phyloP scores from a whole-genome alignment of 2,329 filamentous ascomycete genomes.

The Davidsoniella eucalypti region DNA sequence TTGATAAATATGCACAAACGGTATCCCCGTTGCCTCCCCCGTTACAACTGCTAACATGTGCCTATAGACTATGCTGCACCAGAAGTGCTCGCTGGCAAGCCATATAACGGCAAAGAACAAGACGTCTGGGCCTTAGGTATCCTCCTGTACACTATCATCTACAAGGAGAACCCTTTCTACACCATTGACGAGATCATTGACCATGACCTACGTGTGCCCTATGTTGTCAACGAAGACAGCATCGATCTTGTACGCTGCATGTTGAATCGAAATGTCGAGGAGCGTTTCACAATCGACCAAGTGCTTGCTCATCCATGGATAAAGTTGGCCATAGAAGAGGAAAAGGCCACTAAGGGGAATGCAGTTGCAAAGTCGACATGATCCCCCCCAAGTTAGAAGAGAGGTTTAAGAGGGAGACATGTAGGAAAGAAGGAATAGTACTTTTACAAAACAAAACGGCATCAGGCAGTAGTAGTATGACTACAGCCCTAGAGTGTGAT shows the following conservation, averaged over 20 bases:
- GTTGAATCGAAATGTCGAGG: slow-evolving; percentile 77
- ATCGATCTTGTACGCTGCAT: slow-evolving; percentile 83
- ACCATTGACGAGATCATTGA: slow-evolving; percentile 99
- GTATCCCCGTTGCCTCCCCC: not conserved
- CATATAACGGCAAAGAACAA: slow-evolving; percentile 91
- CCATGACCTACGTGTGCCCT: slow-evolving; percentile 81
- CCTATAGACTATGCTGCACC: slow-evolving; percentile 82
- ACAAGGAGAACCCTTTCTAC: slow-evolving; percentile 99
- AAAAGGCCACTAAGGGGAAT: slow-evolving; percentile 1
- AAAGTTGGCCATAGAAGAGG: slow-evolving; percentile 14
- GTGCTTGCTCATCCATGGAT: slow-evolving; percentile 86
- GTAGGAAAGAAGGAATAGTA: not conserved
- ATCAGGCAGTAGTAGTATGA: too few relatives aligned
- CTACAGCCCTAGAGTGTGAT: too few relatives aligned
- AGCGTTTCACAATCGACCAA: slow-evolving; percentile 70
- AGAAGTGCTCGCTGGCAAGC: slow-evolving; percentile 84
- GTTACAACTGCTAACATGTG: not conserved
- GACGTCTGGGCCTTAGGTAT: slow-evolving; percentile 98
- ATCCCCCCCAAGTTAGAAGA: not conserved
- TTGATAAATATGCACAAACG: slow-evolving; percentile 9
- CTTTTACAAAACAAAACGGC: not conserved
- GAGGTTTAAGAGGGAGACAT: not conserved
- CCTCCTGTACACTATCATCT: slow-evolving; percentile 93
- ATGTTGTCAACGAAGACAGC: slow-evolving; percentile 74
- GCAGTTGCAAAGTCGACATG: not conserved